Evolutionary conservation across 805 yeast species (phyloP).

Genomic region (Candida coquimbonensis): DNA sequence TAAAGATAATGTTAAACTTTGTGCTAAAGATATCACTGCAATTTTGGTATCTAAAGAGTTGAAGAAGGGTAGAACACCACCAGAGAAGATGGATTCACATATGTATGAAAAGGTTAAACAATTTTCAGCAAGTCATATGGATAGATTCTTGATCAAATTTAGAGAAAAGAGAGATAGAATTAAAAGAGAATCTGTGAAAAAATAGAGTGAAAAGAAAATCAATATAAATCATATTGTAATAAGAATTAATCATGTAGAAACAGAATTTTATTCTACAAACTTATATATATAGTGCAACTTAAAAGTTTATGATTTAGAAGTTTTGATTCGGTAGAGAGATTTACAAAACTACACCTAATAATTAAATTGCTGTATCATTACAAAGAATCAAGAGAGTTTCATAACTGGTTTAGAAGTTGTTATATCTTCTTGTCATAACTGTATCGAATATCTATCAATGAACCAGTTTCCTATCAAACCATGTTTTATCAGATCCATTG

Average conservation of each 20-base stretch:
- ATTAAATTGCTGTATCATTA: no score
- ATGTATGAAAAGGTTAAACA: slow-evolving; percentile 63
- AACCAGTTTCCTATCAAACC: neutral
- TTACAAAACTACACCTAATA: no score
- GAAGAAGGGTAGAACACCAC: slow-evolving; percentile 33
- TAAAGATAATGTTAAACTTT: slow-evolving; percentile 63
- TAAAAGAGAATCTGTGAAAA: neutral
- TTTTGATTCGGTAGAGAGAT: no score
- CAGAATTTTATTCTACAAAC: no score
- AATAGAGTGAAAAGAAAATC: neutral
- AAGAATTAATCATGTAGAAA: no score
- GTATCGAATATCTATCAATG: neutral
- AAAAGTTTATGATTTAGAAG: no score
- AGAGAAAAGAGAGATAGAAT: slow-evolving; percentile 25
- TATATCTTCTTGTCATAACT: no score
- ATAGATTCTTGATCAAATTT: slow-evolving; percentile 47
- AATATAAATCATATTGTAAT: neutral
- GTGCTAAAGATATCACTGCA: slow-evolving; percentile 74
- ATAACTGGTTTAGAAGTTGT: no score
- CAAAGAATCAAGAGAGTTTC: no score
- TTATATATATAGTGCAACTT: no score
- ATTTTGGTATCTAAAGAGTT: slow-evolving; percentile 61
- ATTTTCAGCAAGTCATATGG: slow-evolving; percentile 61
- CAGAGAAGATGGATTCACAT: slow-evolving; percentile 51
- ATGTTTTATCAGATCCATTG: slow-evolving; percentile 8